Base-by-base conservation (phyloP, 495 filamentous ascomycete species). In the Lophiostoma macrostomum region DNA sequence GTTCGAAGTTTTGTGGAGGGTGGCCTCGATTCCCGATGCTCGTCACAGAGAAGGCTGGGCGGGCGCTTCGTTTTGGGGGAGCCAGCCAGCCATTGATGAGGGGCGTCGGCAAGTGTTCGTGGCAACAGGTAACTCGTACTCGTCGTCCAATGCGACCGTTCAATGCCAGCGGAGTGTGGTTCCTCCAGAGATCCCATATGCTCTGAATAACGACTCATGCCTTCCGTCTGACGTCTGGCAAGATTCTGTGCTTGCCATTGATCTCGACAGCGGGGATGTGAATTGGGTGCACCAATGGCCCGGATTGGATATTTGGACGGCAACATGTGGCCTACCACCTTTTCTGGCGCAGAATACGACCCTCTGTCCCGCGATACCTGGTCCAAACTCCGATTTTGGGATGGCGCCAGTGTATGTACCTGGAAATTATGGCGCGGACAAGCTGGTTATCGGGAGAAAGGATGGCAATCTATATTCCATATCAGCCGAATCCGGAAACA, bases 371-470 rank as follows among this genome's bases (percentile, higher is more conserved):
- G 16, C 60, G 3, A 56, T 38, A n/a, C 68, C 69, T 1, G 71
- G 72, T 11, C 50, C 53, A 22, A 69, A 75, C 55, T 58, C 64
- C 16, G 68, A 74, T 41, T 75, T 75, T 35, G 72, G 67, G 1
- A 75, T 75, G 65, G 72, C 72, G 24, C 72, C 72, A 2, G 27
- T 65, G 3, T 70, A 69, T 39, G 60, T 75, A 0, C 64, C 60
- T 3, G 60, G 29, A 1, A 50, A 43, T 19, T 31, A 37, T 19
- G 44, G 50, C n/a, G 35, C 45, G 18, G 70, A 73, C 50, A 50
- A 63, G 16, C 12, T 74, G 5, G 61, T 71, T 4, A 47, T 69
- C 0, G 71, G 72, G 8, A 67, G 69, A 65, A 74, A 74, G 60
- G 70, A 66, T 52, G 72, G 70, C 1, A 61, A 56, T 24, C 52